Percentiles rank a stretch among this genome's conserved stretches.
These are phyloP conservation scores for Arthrobotrys iridis DNA, from an alignment of 2,329 filamentous ascomycete species.

Conservation along the genomic window DNA sequence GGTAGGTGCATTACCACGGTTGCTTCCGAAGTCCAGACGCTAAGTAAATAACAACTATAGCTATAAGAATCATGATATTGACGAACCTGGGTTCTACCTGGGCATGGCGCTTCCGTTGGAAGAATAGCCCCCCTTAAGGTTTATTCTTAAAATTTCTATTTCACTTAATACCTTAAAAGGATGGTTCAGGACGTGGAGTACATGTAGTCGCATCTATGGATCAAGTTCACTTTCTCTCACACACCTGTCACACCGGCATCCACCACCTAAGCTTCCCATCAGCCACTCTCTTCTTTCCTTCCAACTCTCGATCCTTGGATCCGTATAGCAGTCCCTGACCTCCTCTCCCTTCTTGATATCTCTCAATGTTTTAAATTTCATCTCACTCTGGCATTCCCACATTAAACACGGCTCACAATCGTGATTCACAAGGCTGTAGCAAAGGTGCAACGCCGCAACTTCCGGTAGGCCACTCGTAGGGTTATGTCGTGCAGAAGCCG, in stretches of 20 bases:
- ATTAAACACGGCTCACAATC: slow-evolving; percentile 93
- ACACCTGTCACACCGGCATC: slow-evolving; percentile 87
- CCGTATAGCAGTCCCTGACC: slow-evolving; percentile 93
- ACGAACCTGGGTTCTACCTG: slow-evolving; percentile 43
- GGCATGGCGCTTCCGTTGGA: slow-evolving; percentile 29
- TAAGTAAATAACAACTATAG: not conserved
- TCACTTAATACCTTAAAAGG: too few relatives aligned
- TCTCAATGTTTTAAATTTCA: slow-evolving; percentile 73
- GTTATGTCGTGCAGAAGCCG: slow-evolving; percentile 84
- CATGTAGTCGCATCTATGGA: not conserved
- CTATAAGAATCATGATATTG: slow-evolving; percentile 26
- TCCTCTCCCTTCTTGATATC: slow-evolving; percentile 78
- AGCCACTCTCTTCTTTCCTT: slow-evolving; percentile 89
- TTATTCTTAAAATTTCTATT: too few relatives aligned
- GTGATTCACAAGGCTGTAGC: slow-evolving; percentile 96
- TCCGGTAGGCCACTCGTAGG: slow-evolving; percentile 83
- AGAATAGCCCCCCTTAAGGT: too few relatives aligned
- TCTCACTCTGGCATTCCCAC: slow-evolving; percentile 89
- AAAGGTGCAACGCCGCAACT: slow-evolving; percentile 78
- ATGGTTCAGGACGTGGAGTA: too few relatives aligned
- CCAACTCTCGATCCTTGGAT: slow-evolving; percentile 76
- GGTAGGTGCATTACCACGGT: slow-evolving; percentile 34
- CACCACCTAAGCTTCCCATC: slow-evolving; percentile 83
- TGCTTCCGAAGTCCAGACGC: not conserved
- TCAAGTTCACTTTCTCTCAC: slow-evolving; percentile 63